Conservation (phyloP, 768 basidiomycete genomes). For the Termitomyces sp. region DNA sequence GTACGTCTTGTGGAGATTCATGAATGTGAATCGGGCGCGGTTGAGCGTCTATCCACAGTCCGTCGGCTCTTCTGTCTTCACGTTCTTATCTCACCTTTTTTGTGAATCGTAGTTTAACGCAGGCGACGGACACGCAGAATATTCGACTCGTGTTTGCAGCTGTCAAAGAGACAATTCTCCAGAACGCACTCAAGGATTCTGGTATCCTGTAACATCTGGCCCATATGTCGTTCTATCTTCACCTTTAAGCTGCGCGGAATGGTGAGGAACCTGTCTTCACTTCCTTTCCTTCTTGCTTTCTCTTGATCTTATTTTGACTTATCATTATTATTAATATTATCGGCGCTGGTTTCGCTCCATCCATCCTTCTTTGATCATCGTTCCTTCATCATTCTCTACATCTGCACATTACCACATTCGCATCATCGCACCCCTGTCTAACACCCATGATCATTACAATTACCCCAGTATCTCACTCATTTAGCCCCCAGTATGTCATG, state of each 20-base stretch:
- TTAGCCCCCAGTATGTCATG: not conserved
- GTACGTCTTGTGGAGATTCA: slow-evolving; percentile 92
- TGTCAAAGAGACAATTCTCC: slow-evolving; percentile 15
- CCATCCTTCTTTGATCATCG: not conserved
- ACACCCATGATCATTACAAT: not conserved
- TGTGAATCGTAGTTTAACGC: slow-evolving; percentile 8
- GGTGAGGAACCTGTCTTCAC: not conserved
- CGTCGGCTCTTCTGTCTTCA: slow-evolving; percentile 20
- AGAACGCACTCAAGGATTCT: slow-evolving; percentile 15
- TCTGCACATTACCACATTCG: not conserved
- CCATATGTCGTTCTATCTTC: not conserved
- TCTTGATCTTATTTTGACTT: not conserved
- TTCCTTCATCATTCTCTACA: not conserved
- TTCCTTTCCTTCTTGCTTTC: not conserved
- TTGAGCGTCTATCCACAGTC: slow-evolving; percentile 93
- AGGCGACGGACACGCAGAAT: slow-evolving; percentile 15
- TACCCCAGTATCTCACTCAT: not conserved
- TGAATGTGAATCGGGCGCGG: slow-evolving; percentile 82
- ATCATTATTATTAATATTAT: not conserved
- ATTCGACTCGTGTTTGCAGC: slow-evolving; percentile 14
- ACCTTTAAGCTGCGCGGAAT: not conserved
- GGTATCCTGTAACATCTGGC: slow-evolving; percentile 7
- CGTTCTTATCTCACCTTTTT: not conserved
- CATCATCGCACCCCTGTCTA: not conserved
- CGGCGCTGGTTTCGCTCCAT: not conserved